These are phyloP conservation scores for Backusella liffmaniae DNA, from an alignment of 192 early-diverging fungal species.

Conservation along the genomic window DNA sequence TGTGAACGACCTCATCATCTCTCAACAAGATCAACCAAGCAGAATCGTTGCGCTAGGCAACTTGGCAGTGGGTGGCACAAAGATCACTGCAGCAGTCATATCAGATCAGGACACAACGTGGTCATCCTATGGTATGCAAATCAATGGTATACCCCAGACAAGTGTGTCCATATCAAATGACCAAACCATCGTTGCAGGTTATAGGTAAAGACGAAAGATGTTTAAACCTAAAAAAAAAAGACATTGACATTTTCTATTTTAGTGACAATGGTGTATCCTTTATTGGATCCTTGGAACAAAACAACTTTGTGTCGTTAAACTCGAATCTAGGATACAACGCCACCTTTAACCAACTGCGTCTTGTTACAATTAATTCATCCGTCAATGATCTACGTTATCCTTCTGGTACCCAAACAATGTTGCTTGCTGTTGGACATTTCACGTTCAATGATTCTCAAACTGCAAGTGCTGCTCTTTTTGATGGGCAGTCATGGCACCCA, in stretches of 20 bases:
- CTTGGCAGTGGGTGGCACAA: not conserved
- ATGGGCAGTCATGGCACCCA: conserved; percentile 47
- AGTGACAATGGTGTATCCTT: not conserved
- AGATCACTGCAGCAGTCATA: not conserved
- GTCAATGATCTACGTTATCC: conserved; percentile 14
- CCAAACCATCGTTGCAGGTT: not conserved
- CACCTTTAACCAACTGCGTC: conserved; percentile 11
- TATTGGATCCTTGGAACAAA: not conserved
- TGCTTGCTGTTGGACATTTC: conserved; percentile 45
- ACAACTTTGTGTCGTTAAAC: not conserved
- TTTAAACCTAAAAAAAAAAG: too few relatives aligned
- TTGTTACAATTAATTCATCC: conserved; percentile 13
- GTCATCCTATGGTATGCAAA: not conserved
- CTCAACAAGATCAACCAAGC: not conserved
- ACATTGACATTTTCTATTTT: not conserved
- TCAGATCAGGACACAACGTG: not conserved
- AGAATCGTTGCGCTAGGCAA: conserved; percentile 15
- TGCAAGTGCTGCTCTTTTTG: conserved; percentile 44
- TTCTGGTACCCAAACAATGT: conserved; percentile 23
- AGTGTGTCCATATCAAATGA: not conserved
- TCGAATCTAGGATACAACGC: not conserved
- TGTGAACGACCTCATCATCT: conserved; percentile 31
- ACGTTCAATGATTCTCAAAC: conserved; percentile 37
- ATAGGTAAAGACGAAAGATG: not conserved
- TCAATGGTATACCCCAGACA: not conserved